These are phyloP conservation scores for Phialophora chinensis DNA, from an alignment of 2,329 filamentous ascomycete genomes.

Conservation along the genomic window DNA sequence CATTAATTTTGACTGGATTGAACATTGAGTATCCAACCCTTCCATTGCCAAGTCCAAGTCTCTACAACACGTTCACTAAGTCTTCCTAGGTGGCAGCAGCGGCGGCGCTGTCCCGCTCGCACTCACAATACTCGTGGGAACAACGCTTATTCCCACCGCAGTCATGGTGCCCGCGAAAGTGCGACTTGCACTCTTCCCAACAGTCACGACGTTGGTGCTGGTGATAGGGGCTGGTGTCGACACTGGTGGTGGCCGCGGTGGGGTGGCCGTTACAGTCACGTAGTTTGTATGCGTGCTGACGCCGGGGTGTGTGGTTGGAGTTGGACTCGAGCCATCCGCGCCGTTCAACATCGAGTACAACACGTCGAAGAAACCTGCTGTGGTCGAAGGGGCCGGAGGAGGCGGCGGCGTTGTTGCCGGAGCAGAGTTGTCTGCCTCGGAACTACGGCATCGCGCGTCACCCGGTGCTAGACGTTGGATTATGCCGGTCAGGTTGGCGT, in stretches of 20 bases:
- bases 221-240: not conserved
- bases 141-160: not conserved
- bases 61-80: not conserved
- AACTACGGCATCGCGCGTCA: conserved; percentile 3
- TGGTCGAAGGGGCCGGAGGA: not conserved
- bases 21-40: too few relatives aligned
- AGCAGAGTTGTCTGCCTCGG: not conserved
- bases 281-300: not conserved
- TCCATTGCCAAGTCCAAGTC: not conserved
- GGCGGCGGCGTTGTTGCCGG: not conserved
- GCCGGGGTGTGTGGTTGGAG: not conserved
- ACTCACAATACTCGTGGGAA: not conserved
- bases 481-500: not conserved
- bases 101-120: not conserved
- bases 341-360: too few relatives aligned
- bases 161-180: not conserved
- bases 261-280: not conserved
- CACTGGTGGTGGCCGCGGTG: too few relatives aligned
- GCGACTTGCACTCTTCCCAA: not conserved
- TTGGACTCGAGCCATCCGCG: too few relatives aligned
- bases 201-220: not conserved
- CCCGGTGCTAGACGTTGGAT: conserved; percentile 1
- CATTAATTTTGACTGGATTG: too few relatives aligned
- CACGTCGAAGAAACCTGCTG: not conserved
- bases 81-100: not conserved